Base-by-base conservation (phyloP, 2,329 filamentous ascomycete genomes). In the Xylariomycetidae sp. region DNA sequence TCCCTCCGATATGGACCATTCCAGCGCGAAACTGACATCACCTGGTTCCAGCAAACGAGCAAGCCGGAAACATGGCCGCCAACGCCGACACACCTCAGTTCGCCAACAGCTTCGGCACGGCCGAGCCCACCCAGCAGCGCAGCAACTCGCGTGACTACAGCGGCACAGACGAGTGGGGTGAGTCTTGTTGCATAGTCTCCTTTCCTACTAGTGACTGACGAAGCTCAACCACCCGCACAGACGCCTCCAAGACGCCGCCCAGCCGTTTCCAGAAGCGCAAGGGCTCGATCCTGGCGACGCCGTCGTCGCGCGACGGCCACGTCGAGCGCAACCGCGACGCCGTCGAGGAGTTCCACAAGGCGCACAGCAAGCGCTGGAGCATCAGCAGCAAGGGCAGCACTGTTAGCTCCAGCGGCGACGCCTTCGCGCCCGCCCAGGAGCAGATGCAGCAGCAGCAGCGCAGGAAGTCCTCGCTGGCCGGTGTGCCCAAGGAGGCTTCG, bases 191-290 rank as follows among this genome's bases (percentile, higher is more conserved):
- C 18, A 15, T 18, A 2, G 7, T n/a, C n/a, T n/a, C n/a, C 15
- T 31, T 17, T 19, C 19, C 9, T 13, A 6, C 7, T 19, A 9
- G 9, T 10, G 12, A 6, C 23, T 24, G 23, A 32, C 24, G n/a
- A 18, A 25, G 12, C 20, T 29, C 19, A 14, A n/a, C 16, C 19
- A 23, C 27, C 19, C 25, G 10, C 23, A 24, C 26, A 76, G 78
- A 83, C 57, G 79, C 79, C 4, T 69, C 73, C 46, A 82, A 82
- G 58, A 77, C 80, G 0, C 75, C 75, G 2, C 79, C 79, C 8
- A 78, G 72, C 42, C 74, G 75, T 29, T 82, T 84, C 61, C 79
- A 83, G 58, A 80, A 80, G 60, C 73, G 75, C 50, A 76, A 79
- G 58, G 79, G 79, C 35, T 81, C 74, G 52, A 79, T 82, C 57